A percentile compares a stretch with the other conserved stretches of the same genome.
Conservation (phyloP, 345 rosid genomes). For the Brassica cretica region DNA sequence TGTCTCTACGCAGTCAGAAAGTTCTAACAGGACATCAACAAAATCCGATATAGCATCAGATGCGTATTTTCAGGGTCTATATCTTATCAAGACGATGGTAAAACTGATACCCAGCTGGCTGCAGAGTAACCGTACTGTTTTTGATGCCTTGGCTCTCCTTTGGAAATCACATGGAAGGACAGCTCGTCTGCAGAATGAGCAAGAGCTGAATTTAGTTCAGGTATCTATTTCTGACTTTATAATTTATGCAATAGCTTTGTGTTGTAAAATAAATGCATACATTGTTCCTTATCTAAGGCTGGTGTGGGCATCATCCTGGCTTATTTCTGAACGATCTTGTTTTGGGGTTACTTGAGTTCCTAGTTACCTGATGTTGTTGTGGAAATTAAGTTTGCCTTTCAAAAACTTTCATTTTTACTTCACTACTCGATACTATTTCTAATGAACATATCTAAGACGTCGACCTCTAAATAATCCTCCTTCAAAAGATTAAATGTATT, state of each 20-base stretch:
- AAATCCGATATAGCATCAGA: slow-evolving; percentile 53
- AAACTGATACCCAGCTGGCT: slow-evolving; percentile 89
- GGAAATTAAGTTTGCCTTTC: slow-evolving; percentile 9
- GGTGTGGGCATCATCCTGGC: slow-evolving; percentile 12
- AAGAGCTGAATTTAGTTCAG: slow-evolving; percentile 88
- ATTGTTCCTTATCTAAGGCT: slow-evolving; percentile 16
- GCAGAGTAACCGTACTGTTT: slow-evolving; percentile 75
- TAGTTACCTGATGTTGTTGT: slow-evolving; percentile 10
- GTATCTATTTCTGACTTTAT: slow-evolving; percentile 38
- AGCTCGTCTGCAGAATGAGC: slow-evolving; percentile 86
- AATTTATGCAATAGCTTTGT: slow-evolving; percentile 19
- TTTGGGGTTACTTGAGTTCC: slow-evolving; percentile 7
- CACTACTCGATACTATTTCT: neutral
- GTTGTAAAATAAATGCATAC: slow-evolving; percentile 19
- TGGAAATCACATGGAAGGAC: slow-evolving; percentile 94
- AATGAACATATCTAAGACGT: slow-evolving; percentile 4
- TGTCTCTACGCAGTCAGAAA: slow-evolving; percentile 49
- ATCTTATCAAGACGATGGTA: slow-evolving; percentile 83
- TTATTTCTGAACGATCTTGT: slow-evolving; percentile 16
- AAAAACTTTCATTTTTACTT: slow-evolving; percentile 7
- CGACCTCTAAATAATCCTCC: neutral
- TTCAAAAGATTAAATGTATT: slow-evolving; percentile 4
- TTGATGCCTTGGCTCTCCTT: slow-evolving; percentile 74
- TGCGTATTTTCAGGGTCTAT: slow-evolving; percentile 92
- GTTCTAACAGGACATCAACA: slow-evolving; percentile 41